These are phyloP conservation scores for Penicillium verrucosum DNA, from an alignment of 2,329 filamentous ascomycete species.

Conservation along the genomic window DNA sequence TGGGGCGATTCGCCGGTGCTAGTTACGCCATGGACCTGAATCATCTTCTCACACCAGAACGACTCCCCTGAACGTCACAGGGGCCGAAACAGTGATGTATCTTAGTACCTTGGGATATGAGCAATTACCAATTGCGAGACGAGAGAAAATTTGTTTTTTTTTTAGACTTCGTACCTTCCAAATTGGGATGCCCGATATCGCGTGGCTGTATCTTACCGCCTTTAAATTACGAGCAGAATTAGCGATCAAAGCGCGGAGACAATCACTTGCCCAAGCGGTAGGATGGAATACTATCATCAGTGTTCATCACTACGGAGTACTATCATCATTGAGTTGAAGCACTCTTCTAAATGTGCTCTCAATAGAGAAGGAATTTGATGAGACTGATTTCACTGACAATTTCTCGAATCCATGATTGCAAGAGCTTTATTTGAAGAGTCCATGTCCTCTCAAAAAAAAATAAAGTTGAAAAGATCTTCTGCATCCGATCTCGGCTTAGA, in stretches of 20 bases:
- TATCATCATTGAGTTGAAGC: not conserved
- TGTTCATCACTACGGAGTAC: too few species aligned
- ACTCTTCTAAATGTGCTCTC: not conserved
- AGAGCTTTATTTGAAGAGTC: not conserved
- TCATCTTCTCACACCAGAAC: slow-evolving; percentile 13
- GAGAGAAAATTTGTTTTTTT: slow-evolving; percentile 14
- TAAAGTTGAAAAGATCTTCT: not conserved
- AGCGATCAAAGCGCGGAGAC: not conserved
- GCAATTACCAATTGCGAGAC: not conserved
- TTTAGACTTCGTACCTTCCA: slow-evolving; percentile 15
- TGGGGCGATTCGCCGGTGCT: slow-evolving; percentile 5
- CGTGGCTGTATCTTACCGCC: slow-evolving; percentile 13
- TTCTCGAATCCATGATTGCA: not conserved
- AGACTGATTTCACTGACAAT: not conserved
- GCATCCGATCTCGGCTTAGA: not conserved
- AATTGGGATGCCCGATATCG: slow-evolving; percentile 19
- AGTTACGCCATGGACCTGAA: slow-evolving; percentile 20
- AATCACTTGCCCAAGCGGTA: not conserved
- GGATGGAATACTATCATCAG: not conserved
- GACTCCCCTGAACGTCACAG: not conserved
- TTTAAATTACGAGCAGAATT: slow-evolving; percentile 12
- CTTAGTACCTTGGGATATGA: not conserved
- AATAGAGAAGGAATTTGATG: not conserved
- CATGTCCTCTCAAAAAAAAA: not conserved
- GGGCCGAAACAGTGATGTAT: not conserved